Base-by-base conservation (phyloP, 768 basidiomycete genomes). In the Podaxis sp. region DNA sequence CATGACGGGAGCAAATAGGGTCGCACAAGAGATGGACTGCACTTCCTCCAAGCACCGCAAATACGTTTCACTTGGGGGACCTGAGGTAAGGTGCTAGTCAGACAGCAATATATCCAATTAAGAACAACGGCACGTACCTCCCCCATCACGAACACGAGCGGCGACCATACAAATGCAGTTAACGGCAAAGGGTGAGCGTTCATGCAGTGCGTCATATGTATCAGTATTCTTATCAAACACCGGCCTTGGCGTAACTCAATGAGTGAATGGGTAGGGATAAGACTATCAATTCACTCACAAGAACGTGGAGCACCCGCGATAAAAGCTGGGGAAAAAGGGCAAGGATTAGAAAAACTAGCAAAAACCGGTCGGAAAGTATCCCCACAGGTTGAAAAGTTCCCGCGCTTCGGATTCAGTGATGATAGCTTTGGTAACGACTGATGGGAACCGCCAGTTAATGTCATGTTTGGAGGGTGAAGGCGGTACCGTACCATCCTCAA, bases 131-230 rank as follows among this genome's bases (percentile, higher is more conserved):
- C 18, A 66, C 83, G 64, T 65, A 91, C 91, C 90, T 68, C 95
- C 94, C 28, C 92, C 94, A 70, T 96, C 95, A 59, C 91, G 85
- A 36, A 95, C 91, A 61, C 89, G 85, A 11, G 93, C 89, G 2
- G 92, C 95, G 38, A 95, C 92, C 88, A 95, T 92, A 70, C 95
- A 94, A 36, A 98, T 95, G 21, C 88, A 86, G 65, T 95, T 87
- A 23, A 98, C 88, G 44, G 93, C 93, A 74, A 96, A 97, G 0
- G 95, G 95, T 55, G 94, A 96, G 50, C 95, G 87, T 60, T 89
- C 84, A 68, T 91, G 92, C 59, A 98, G 77, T 46, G 85, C 83
- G 48, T 95, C 91, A 72, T 85, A 97, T 0, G 91, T 94, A 71
- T 98, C 95, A n/a, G 82, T 76, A 46, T 75, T 81, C 3, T 79